Conservation (phyloP, 768 basidiomycete genomes). For the Arthromyces matolae region DNA sequence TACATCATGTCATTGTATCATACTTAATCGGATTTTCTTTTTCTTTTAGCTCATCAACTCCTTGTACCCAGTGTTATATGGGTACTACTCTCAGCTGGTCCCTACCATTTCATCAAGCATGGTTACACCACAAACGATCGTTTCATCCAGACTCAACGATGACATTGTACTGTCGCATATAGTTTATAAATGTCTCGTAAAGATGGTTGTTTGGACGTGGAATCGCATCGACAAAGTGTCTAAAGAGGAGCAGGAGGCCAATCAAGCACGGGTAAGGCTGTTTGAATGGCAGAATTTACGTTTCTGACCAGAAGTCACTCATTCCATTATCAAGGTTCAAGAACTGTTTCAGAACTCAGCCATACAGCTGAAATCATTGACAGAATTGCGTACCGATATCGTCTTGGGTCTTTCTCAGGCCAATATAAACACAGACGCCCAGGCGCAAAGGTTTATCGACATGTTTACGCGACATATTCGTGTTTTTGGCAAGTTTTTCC, state of each 20-base stretch:
- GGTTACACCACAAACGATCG: conserved; percentile 43
- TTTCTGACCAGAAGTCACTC: no score
- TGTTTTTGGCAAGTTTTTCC: conserved; percentile 77
- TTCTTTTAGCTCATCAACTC: conserved; percentile 43
- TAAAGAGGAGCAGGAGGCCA: conserved; percentile 39
- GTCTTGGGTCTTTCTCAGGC: conserved; percentile 38
- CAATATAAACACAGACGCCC: conserved; percentile 24
- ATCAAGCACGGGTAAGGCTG: conserved; percentile 57
- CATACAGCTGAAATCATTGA: conserved; percentile 51
- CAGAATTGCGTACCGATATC: conserved; percentile 54
- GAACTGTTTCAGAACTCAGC: conserved; percentile 60
- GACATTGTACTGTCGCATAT: conserved; percentile 58
- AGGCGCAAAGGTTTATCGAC: conserved; percentile 44
- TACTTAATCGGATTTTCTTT: neutral
- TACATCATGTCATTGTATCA: neutral
- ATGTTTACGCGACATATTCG: conserved; percentile 65
- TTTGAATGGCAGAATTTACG: no score
- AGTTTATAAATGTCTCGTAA: conserved; percentile 70
- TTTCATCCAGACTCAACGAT: conserved; percentile 30
- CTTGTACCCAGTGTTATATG: conserved; percentile 51
- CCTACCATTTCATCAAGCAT: conserved; percentile 33
- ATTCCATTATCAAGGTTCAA: conserved; percentile 52
- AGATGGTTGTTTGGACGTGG: conserved; percentile 74
- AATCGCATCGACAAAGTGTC: conserved; percentile 40
- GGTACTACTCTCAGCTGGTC: conserved; percentile 58